Evolutionary conservation across 2,329 filamentous ascomycete species (phyloP), one percentile per base, ranked within the genome.

Genomic region (Penicillium sp.): DNA sequence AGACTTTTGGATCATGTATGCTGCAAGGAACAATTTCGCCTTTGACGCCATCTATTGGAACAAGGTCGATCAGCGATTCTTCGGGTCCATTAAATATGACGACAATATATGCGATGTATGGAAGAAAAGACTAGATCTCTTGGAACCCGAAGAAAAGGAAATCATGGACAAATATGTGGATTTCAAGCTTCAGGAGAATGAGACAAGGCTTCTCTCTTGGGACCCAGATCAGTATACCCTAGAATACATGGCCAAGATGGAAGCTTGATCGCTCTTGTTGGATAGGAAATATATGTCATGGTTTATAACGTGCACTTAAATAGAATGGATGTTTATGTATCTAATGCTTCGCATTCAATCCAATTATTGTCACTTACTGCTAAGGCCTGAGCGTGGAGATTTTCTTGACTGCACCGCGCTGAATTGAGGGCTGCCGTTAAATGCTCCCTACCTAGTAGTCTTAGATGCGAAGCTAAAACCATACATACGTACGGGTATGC

Each of bases 11-110:
- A 49, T 49, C 15, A 23, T 37, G 27, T 49, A 49, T 44, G 42
- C 42, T 27, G 23, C 42, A 33, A 52, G 55, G 43, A 57, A 60
- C n/a, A 67, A 57, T 42, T 67, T 58, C 57, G 58, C 62, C 6
- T 65, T 67, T 51, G 63, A 67, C 53, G 49, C 56, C 37, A 54
- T 52, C 18, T 54, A 49, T 31, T 54, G 57, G 51, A 42, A 51
- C 2, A 53, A 53, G 25, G 50, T 57, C n/a, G 55, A 57, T 37
- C 41, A 29, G 41, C 51, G 46, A 27, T 43, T 54, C 23, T 57
- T 54, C 15, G 47, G 47, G 22, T 27, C 33, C 8, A 47, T 12
- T 25, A 22, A 7, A 47, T 26, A 7, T 40, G 48, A 42, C 22
- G 51, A 44, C 42, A 41, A 54, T 20, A 45, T 50, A 18, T 47